phyloP scores from a whole-genome alignment of 352 stramenopile species.

The Salisapilia sapeloensis region DNA sequence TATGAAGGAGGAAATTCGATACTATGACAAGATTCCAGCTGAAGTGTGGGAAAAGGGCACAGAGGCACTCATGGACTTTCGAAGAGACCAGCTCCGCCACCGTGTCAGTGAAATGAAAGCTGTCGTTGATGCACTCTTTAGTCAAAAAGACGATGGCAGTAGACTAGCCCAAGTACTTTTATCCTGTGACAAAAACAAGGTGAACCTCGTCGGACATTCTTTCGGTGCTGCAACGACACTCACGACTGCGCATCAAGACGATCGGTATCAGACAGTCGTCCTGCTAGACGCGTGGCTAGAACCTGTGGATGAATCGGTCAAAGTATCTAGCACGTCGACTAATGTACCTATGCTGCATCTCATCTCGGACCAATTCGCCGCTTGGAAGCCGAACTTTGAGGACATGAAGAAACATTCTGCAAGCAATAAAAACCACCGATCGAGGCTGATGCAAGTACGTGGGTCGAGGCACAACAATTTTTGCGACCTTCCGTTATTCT shows the following conservation, averaged over 20 bases:
- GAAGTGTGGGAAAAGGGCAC: slow-evolving; percentile 25
- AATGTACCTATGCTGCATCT: slow-evolving; percentile 31
- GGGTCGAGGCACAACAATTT: slow-evolving; percentile 57
- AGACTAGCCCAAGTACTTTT: slow-evolving; percentile 10
- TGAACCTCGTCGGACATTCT: slow-evolving; percentile 35
- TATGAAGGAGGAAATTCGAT: slow-evolving; percentile 13
- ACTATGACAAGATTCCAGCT: slow-evolving; percentile 36
- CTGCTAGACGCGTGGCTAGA: slow-evolving; percentile 57
- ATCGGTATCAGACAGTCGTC: slow-evolving; percentile 21
- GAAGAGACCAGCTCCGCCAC: slow-evolving; percentile 32
- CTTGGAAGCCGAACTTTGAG: slow-evolving; percentile 32
- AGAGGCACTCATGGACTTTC: slow-evolving; percentile 33
- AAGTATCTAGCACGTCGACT: slow-evolving; percentile 11
- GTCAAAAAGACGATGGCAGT: slow-evolving; percentile 4
- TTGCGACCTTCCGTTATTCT: slow-evolving; percentile 47
- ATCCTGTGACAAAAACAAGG: slow-evolving; percentile 10
- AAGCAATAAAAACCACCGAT: slow-evolving; percentile 16
- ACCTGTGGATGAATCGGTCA: slow-evolving; percentile 19
- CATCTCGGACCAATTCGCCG: slow-evolving; percentile 39
- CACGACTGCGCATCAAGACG: slow-evolving; percentile 23
- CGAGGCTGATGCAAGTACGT: slow-evolving; percentile 17
- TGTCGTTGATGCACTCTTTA: slow-evolving; percentile 18
- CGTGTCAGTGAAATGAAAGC: slow-evolving; percentile 28
- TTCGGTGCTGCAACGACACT: slow-evolving; percentile 45
- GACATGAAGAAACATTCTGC: slow-evolving; percentile 15